Percentiles rank a stretch among this genome's conserved stretches.
Conservation (phyloP, 1,139 yeast genomes). For the Scheffersomyces cryptocercus region DNA sequence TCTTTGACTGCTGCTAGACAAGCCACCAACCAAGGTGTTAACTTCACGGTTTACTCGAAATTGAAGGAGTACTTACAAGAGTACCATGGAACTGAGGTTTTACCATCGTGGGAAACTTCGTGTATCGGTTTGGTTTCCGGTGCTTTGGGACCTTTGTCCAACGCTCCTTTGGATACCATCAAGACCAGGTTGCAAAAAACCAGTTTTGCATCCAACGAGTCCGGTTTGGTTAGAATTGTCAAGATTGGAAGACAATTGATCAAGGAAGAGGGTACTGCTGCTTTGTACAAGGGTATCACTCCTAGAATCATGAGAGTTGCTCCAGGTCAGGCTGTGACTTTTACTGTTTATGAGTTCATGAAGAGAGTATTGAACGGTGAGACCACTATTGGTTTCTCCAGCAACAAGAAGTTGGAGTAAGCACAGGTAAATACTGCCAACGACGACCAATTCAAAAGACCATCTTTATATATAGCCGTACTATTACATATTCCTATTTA, state of each 20-base stretch:
- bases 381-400: conserved; percentile 17
- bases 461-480: too few relatives aligned
- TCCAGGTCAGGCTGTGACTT: conserved; percentile 98
- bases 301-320: conserved; percentile 99
- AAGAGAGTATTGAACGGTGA: conserved; percentile 62
- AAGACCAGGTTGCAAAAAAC: conserved; percentile 96
- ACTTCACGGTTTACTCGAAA: conserved; percentile 92
- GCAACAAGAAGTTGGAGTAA: conserved; percentile 24
- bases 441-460: too few relatives aligned
- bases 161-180: conserved; percentile 96
- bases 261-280: conserved; percentile 85
- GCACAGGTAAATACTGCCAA: not conserved
- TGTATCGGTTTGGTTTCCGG: conserved; percentile 89
- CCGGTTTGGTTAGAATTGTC: conserved; percentile 72
- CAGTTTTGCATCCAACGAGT: conserved; percentile 67
- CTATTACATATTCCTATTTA: too few relatives aligned
- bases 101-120: conserved; percentile 95
- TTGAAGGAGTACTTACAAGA: conserved; percentile 71
- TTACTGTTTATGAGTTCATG: conserved; percentile 92
- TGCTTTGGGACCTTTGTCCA: conserved; percentile 96
- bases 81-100: conserved; percentile 60
- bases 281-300: conserved; percentile 94
- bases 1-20: conserved; percentile 96
- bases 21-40: conserved; percentile 98
- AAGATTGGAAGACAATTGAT: conserved; percentile 81